Conservation (phyloP, 768 basidiomycete genomes). For the Rhodotorula diobovata region DNA sequence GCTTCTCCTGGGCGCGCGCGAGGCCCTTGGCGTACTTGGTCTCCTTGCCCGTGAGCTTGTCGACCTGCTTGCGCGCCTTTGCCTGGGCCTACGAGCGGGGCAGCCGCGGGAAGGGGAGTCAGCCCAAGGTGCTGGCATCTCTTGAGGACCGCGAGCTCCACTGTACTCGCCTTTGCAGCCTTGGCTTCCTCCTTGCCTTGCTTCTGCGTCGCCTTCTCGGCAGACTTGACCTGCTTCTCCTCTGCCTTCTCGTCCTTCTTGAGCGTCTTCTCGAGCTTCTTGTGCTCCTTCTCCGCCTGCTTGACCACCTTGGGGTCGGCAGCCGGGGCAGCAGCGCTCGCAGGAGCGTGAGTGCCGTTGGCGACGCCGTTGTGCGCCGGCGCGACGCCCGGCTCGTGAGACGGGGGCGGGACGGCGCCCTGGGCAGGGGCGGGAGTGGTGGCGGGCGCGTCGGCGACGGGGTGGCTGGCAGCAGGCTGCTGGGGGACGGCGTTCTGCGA, state of each 20-base stretch:
- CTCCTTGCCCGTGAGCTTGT: conserved; percentile 26
- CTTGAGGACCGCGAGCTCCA: not conserved
- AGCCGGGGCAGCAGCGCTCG: not conserved
- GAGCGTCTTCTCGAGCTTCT: conserved; percentile 32
- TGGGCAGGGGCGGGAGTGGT: not conserved
- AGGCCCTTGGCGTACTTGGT: conserved; percentile 25
- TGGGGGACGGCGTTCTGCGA: not conserved
- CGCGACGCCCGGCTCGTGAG: not conserved
- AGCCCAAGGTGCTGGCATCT: not conserved
- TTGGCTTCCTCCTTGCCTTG: conserved; percentile 31
- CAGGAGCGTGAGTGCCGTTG: not conserved
- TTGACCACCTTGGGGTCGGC: conserved; percentile 7
- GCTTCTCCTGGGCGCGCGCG: conserved; percentile 6
- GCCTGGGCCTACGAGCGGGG: conserved; percentile 6
- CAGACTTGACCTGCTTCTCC: conserved; percentile 15
- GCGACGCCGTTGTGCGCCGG: no score
- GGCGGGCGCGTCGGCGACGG: not conserved
- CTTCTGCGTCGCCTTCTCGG: conserved; percentile 5
- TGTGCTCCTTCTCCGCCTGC: conserved; percentile 32
- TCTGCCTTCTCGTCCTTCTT: conserved; percentile 30
- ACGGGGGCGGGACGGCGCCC: not conserved
- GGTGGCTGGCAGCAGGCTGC: not conserved
- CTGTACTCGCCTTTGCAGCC: conserved; percentile 18
- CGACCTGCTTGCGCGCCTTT: conserved; percentile 26
- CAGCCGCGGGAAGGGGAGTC: no score